phyloP scores from a whole-genome alignment of 306 rosid genomes.

The Malus orientalis region DNA sequence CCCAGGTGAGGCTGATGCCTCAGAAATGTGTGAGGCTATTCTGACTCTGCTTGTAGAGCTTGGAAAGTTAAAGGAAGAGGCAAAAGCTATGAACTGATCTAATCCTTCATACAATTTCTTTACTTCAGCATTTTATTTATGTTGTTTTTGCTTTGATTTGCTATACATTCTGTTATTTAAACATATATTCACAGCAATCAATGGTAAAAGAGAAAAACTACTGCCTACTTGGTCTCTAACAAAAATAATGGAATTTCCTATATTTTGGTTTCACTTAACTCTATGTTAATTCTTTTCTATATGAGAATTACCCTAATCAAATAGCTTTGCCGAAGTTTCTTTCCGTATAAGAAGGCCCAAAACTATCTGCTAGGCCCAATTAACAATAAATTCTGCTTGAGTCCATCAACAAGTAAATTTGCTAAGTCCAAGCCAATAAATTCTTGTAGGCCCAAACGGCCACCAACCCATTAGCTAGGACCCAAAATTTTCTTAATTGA shows the following conservation, averaged over 20 bases:
- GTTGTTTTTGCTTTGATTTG: not conserved
- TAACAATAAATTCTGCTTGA: not conserved
- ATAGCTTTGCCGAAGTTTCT: not conserved
- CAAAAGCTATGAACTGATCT: not conserved
- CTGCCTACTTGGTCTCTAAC: no score
- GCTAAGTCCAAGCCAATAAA: not conserved
- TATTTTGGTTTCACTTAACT: not conserved
- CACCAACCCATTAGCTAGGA: not conserved
- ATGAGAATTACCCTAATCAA: no score
- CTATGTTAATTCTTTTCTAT: no score
- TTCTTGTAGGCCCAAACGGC: not conserved
- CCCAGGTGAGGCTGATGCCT: slow-evolving; percentile 46
- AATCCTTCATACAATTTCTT: not conserved
- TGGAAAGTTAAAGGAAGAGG: slow-evolving; percentile 18
- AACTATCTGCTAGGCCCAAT: not conserved
- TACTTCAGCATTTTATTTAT: not conserved
- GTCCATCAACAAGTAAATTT: not conserved
- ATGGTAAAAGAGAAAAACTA: not conserved
- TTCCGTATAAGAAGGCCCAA: not conserved
- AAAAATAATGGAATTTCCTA: not conserved
- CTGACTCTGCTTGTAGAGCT: slow-evolving; percentile 69
- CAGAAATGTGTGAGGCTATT: slow-evolving; percentile 80
- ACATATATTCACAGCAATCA: not conserved
- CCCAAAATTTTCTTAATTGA: not conserved
- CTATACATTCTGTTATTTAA: not conserved